Conservation (phyloP, 2,329 filamentous ascomycete species). For the Trichoderma oligosporum region DNA sequence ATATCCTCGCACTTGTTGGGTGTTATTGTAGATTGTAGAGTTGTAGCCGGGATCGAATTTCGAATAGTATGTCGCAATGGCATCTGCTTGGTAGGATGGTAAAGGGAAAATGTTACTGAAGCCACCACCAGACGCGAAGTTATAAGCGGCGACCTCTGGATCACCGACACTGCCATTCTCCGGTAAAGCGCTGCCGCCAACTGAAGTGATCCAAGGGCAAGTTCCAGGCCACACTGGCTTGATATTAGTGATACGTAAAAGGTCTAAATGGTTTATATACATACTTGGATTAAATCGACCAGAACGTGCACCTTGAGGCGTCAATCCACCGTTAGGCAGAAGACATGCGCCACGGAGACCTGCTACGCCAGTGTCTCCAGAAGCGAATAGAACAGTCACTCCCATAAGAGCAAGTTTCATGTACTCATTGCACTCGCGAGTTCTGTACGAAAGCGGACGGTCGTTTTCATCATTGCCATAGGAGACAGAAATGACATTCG, state of each 20-base stretch:
- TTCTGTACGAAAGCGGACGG: conserved; percentile 44
- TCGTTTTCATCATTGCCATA: conserved; percentile 52
- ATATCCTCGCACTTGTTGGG: conserved; percentile 38
- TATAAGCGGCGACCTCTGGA: conserved; percentile 20
- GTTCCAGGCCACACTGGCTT: conserved; percentile 35
- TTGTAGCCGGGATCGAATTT: conserved; percentile 19
- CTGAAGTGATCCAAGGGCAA: conserved; percentile 4
- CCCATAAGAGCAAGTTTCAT: conserved; percentile 54
- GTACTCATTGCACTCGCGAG: conserved; percentile 52
- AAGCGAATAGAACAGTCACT: conserved; percentile 46
- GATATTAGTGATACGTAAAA: neutral
- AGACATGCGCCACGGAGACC: conserved; percentile 7
- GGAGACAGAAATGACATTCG: conserved; percentile 53
- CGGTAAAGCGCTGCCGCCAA: neutral
- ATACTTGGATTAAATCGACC: conserved; percentile 5
- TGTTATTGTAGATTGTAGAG: conserved; percentile 16
- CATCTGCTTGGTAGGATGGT: conserved; percentile 44
- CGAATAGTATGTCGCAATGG: conserved; percentile 18
- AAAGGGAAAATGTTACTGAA: conserved; percentile 47
- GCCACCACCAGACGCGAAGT: conserved; percentile 46
- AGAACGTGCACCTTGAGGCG: conserved; percentile 34
- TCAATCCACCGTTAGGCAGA: conserved; percentile 39
- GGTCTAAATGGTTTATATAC: neutral
- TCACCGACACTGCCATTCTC: neutral
- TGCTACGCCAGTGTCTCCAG: conserved; percentile 22